phyloP scores from a whole-genome alignment of 768 basidiomycete genomes.

The Boletus pseudo-olivaceus region DNA sequence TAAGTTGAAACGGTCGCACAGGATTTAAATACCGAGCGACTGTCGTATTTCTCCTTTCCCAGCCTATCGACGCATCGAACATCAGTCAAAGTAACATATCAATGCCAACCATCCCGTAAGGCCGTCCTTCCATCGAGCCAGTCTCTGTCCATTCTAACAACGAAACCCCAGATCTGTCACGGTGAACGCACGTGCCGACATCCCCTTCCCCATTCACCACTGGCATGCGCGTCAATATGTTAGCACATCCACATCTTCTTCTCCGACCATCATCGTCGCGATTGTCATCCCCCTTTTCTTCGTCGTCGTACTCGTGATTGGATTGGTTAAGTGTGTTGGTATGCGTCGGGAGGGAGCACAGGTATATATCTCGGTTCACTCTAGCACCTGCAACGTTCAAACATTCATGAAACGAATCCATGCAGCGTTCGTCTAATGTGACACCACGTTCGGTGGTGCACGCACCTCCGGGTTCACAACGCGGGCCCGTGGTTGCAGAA shows the following conservation, averaged over 20 bases:
- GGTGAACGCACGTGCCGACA: background rate
- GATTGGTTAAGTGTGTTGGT: fast-evolving
- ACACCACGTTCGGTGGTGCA: too few relatives aligned
- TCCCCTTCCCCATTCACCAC: background rate
- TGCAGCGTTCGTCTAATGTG: too few relatives aligned
- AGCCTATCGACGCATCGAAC: background rate
- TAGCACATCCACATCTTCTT: background rate
- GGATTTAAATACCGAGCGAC: background rate
- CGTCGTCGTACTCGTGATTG: fast-evolving
- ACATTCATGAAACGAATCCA: background rate
- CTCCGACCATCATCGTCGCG: fast-evolving
- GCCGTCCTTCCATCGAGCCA: background rate
- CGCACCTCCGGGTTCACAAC: background rate
- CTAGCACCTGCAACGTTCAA: background rate
- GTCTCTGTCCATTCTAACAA: background rate
- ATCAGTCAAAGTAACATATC: background rate
- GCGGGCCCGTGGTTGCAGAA: background rate
- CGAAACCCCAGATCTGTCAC: background rate
- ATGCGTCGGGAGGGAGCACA: too few relatives aligned
- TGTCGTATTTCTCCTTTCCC: too few relatives aligned
- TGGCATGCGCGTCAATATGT: background rate
- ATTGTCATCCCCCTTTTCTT: background rate
- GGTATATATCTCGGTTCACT: background rate
- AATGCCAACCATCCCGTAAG: background rate
- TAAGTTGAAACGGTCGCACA: too few relatives aligned